phyloP scores from a whole-genome alignment of 208 protist species.

The Acanthamoeba royreba region DNA sequence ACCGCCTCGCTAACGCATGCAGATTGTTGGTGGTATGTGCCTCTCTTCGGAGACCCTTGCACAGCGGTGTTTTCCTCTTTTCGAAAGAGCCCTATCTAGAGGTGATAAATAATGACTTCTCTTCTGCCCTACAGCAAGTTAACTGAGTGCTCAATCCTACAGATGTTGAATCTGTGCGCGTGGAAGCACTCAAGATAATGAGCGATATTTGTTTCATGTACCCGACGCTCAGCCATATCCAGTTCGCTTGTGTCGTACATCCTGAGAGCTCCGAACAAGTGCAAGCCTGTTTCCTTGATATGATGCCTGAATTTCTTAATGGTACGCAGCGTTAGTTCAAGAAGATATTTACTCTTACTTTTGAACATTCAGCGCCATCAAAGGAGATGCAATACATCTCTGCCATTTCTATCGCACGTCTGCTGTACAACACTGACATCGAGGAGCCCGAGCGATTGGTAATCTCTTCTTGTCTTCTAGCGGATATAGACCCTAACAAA shows the following conservation, averaged over 20 bases:
- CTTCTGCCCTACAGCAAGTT: neutral
- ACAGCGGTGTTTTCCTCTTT: neutral
- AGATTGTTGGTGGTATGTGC: neutral
- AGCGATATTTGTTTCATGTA: neutral
- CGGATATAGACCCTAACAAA: neutral
- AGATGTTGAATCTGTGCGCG: neutral
- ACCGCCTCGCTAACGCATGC: neutral
- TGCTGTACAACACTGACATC: neutral
- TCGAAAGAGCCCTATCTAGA: neutral
- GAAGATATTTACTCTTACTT: neutral
- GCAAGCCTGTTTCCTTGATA: neutral
- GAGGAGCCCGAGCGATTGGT: too few relatives aligned
- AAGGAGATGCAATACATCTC: neutral
- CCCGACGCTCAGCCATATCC: neutral
- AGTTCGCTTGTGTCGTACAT: neutral
- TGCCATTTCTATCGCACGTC: neutral
- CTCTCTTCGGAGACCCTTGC: neutral
- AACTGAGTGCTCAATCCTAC: neutral
- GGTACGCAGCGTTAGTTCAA: neutral
- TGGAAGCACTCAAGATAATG: neutral
- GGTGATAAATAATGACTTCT: neutral
- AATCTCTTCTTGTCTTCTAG: too few relatives aligned
- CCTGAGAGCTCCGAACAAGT: too few relatives aligned
- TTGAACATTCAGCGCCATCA: neutral
- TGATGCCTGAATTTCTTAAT: neutral